Conservation (phyloP, 2,329 filamentous ascomycete species). For the Amauroascus niger region DNA sequence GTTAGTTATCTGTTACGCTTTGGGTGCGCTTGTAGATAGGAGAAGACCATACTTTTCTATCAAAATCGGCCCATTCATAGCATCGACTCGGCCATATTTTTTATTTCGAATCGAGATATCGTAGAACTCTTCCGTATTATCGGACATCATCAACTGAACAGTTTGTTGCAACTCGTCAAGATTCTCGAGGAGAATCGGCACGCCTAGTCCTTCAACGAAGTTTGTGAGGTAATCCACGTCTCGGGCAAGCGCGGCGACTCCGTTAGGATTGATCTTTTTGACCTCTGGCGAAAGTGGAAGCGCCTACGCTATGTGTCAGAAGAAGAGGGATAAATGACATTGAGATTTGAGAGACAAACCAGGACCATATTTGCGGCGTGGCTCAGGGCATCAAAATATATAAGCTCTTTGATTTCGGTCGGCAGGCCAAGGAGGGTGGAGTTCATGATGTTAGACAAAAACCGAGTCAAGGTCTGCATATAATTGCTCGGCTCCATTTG, state of each 20-base stretch:
- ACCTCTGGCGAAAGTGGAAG: conserved; percentile 71
- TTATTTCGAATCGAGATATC: conserved; percentile 82
- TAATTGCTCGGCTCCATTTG: conserved; percentile 75
- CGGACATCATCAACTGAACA: conserved; percentile 70
- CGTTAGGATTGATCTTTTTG: conserved; percentile 76
- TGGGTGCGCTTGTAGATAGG: not conserved
- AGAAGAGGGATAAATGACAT: not conserved
- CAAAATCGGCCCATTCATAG: conserved; percentile 74
- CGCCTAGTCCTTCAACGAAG: conserved; percentile 80
- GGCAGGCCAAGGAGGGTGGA: conserved; percentile 88
- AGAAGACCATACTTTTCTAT: conserved; percentile 66
- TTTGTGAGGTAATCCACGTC: conserved; percentile 75
- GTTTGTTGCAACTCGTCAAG: conserved; percentile 92
- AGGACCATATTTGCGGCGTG: conserved; percentile 83
- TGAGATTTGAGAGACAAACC: conserved; percentile 36
- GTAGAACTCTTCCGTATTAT: conserved; percentile 95
- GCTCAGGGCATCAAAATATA: conserved; percentile 91
- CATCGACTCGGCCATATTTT: conserved; percentile 88
- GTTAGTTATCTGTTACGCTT: not conserved
- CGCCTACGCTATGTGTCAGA: conserved; percentile 39
- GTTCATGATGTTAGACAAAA: conserved; percentile 92
- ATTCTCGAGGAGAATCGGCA: conserved; percentile 78
- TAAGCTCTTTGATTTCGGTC: conserved; percentile 89
- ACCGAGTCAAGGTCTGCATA: conserved; percentile 88
- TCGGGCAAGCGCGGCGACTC: conserved; percentile 66